Conservation (phyloP, 441 rosid species). For the Erodium trifolium region DNA sequence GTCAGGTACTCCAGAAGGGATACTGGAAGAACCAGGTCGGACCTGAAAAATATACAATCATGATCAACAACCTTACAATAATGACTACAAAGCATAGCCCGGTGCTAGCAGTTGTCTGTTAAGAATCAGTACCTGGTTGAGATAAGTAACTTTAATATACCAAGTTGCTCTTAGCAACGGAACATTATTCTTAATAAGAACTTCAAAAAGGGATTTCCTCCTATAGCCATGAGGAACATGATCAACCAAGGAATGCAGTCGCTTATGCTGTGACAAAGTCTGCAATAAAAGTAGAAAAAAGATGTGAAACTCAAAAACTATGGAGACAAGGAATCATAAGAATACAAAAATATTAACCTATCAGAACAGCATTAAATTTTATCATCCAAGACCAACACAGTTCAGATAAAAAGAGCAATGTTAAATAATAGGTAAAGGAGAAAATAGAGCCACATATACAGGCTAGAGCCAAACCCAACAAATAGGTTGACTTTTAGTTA, state of each 20-base stretch:
- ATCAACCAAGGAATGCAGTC: conserved; percentile 77
- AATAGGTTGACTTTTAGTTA: background rate
- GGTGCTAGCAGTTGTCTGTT: conserved; percentile 2
- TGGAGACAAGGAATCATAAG: background rate
- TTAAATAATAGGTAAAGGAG: background rate
- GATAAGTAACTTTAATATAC: conserved; percentile 93
- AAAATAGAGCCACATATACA: too few species aligned
- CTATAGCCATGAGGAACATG: conserved; percentile 79
- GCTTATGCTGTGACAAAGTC: conserved; percentile 90
- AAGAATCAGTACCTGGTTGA: conserved; percentile 67
- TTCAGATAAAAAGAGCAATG: background rate
- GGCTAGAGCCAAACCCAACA: background rate
- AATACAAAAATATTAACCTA: too few species aligned
- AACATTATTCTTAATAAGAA: conserved; percentile 88
- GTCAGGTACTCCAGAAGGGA: conserved; percentile 64
- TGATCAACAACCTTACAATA: conserved; percentile 22
- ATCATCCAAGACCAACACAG: too few species aligned
- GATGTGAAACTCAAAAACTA: background rate
- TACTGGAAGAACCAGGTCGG: conserved; percentile 52
- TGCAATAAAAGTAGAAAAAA: conserved; percentile 24
- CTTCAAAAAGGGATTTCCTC: conserved; percentile 74
- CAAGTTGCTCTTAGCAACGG: conserved; percentile 96
- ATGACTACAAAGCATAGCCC: conserved; percentile 1
- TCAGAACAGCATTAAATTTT: too few species aligned
- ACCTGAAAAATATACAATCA: conserved; percentile 48